These are phyloP conservation scores for Bryoerythrophyllum caledonicum DNA, from an alignment of 225 moss, liverwort and hornwort species.

Conservation along the genomic window DNA sequence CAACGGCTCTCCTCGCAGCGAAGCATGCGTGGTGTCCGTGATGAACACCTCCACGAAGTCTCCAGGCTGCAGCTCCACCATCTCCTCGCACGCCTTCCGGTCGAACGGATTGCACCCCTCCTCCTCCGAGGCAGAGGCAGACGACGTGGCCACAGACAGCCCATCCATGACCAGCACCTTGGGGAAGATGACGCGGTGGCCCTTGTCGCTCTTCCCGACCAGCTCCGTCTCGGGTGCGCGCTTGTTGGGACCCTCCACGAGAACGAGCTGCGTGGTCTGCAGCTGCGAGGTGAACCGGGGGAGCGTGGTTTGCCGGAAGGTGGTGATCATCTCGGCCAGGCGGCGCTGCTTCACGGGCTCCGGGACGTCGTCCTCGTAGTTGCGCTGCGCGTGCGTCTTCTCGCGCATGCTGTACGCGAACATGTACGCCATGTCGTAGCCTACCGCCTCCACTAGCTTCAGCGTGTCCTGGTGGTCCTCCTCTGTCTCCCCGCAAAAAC, in stretches of 20 bases:
- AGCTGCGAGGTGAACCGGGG: conserved; percentile 80
- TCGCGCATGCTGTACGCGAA: conserved; percentile 99
- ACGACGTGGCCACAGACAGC: conserved; percentile 25
- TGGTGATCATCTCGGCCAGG: conserved; percentile 84
- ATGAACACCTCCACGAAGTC: conserved; percentile 82
- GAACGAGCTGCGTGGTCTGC: conserved; percentile 82
- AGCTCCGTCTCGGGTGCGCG: conserved; percentile 76
- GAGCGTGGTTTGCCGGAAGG: conserved; percentile 75
- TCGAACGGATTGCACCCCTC: conserved; percentile 49
- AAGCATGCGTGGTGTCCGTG: conserved; percentile 78
- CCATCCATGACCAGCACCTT: conserved; percentile 68
- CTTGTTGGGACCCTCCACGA: conserved; percentile 91
- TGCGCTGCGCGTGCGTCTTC: conserved; percentile 82
- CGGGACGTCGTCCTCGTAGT: conserved; percentile 83
- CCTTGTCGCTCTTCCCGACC: conserved; percentile 85
- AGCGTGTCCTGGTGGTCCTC: conserved; percentile 90
- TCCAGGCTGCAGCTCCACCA: conserved; percentile 64
- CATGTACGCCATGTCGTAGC: conserved; percentile 99
- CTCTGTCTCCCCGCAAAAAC: conserved; percentile 96
- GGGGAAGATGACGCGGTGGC: conserved; percentile 80
- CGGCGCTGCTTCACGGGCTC: conserved; percentile 80
- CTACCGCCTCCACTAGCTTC: conserved; percentile 69
- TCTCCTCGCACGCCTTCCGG: conserved; percentile 38
- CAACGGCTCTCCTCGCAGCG: conserved; percentile 68
- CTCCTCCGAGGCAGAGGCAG: neutral